Evolutionary conservation across 2,329 filamentous ascomycete genomes (phyloP), one percentile per base, ranked within the genome.

Genomic region (Paracamarosporium sp.): DNA sequence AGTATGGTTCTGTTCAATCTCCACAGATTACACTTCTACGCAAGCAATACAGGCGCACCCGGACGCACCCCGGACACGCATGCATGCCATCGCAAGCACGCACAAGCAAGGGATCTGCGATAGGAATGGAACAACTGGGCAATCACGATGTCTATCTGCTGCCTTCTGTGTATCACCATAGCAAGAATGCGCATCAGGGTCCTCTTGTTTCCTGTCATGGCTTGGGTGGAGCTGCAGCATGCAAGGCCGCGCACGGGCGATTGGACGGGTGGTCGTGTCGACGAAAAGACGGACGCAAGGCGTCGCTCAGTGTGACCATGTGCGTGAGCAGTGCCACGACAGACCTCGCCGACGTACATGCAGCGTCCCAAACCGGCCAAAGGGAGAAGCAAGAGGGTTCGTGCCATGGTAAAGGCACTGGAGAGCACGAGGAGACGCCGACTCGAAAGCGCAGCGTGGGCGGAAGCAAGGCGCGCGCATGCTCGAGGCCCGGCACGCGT

Each of bases 401-500:
- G 61, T 27, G 57, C 59, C 61, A 56, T 60, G 60, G 63, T 61
- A 54, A 57, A 64, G 57, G 48, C 48, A 54, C 50, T 54, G 45
- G 56, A 60, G 55, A 66, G 64, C 69, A 70, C 70, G 67, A 73
- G 68, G 68, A 69, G 64, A 59, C 63, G 65, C 64, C 60, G 47
- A 63, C 43, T 36, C 61, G 48, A 63, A 47, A 52, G 59, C 50
- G 59, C 43, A 56, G 52, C 62, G 69, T 70, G 66, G 66, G 64
- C 35, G 54, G 52, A 61, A 61, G 66, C 62, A 64, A 65, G 66
- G 62, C 57, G 43, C 38, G 61, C 53, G 60, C 43, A 55, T 61
- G 57, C 56, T 60, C 54, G 59, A 61, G 62, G 59, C 62, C 36
- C 57, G 40, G 56, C 55, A 44, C 50, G 43, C 44, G 51, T 55